phyloP scores from a whole-genome alignment of 2,329 filamentous ascomycete genomes.

The Alternaria metachromatica region DNA sequence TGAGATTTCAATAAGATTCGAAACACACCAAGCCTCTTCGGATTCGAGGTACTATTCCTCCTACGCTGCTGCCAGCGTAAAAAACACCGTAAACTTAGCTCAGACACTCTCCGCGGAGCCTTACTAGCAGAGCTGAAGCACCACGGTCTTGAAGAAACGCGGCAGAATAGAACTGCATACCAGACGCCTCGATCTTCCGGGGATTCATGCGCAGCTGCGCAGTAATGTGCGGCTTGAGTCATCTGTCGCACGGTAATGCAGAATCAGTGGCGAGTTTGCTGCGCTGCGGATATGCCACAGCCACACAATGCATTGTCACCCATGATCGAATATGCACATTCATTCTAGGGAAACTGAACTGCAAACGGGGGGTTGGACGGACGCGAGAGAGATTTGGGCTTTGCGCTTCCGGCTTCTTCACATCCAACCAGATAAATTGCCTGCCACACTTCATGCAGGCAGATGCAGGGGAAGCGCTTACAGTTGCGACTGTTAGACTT shows the following conservation, averaged over 20 bases:
- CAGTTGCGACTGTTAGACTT: not conserved
- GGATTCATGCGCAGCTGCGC: not conserved
- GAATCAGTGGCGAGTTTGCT: not conserved
- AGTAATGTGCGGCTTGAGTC: too few relatives aligned
- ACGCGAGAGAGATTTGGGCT: not conserved
- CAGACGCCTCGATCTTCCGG: not conserved
- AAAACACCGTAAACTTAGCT: not conserved
- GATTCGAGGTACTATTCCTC: not conserved
- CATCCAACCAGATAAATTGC: not conserved
- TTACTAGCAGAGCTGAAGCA: not conserved
- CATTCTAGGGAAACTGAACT: not conserved
- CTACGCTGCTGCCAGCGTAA: not conserved
- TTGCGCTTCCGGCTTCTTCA: not conserved
- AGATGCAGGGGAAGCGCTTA: not conserved
- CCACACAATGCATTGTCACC: not conserved
- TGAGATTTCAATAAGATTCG: not conserved
- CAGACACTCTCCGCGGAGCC: not conserved
- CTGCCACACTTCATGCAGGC: not conserved
- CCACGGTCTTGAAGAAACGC: not conserved
- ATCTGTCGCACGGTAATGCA: not conserved
- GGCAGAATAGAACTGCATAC: not conserved
- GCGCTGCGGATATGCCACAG: not conserved
- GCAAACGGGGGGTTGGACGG: not conserved
- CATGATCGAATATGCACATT: not conserved
- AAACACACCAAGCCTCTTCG: not conserved